These are phyloP conservation scores for Penicillium lividum DNA, from an alignment of 495 filamentous ascomycete species.

Conservation along the genomic window DNA sequence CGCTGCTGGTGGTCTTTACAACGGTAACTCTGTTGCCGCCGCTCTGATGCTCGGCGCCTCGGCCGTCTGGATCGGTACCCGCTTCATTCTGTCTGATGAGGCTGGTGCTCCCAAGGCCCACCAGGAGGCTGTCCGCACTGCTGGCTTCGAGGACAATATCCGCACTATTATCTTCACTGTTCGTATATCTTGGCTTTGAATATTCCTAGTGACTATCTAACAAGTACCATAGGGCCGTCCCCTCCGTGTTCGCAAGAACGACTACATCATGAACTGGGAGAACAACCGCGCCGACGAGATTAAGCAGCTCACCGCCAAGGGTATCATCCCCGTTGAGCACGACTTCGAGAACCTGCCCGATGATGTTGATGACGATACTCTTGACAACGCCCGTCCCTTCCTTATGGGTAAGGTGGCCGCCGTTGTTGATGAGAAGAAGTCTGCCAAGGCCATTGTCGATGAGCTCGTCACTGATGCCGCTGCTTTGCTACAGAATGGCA, in stretches of 20 bases:
- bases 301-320: conserved; percentile 84
- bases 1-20: conserved; percentile 92
- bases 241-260: conserved; percentile 86
- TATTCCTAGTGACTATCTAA: conserved; percentile 20
- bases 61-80: conserved; percentile 94
- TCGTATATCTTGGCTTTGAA: conserved; percentile 21
- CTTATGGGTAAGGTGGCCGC: conserved; percentile 97
- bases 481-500: conserved; percentile 63
- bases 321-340: conserved; percentile 88
- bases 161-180: conserved; percentile 97
- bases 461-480: conserved; percentile 89
- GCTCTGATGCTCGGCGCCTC: conserved; percentile 89
- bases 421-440: conserved; percentile 89
- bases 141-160: conserved; percentile 91
- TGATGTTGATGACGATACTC: conserved; percentile 71
- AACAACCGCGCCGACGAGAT: conserved; percentile 85
- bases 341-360: conserved; percentile 85
- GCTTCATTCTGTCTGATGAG: conserved; percentile 92
- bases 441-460: conserved; percentile 89
- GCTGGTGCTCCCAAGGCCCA: conserved; percentile 91
- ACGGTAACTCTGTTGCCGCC: conserved; percentile 87
- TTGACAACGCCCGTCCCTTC: conserved; percentile 90
- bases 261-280: conserved; percentile 96
- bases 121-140: conserved; percentile 93
- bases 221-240: conserved; percentile 67